These are phyloP conservation scores for Beauveria brongniartii DNA, from an alignment of 2,329 filamentous ascomycete genomes.

Conservation along the genomic window DNA sequence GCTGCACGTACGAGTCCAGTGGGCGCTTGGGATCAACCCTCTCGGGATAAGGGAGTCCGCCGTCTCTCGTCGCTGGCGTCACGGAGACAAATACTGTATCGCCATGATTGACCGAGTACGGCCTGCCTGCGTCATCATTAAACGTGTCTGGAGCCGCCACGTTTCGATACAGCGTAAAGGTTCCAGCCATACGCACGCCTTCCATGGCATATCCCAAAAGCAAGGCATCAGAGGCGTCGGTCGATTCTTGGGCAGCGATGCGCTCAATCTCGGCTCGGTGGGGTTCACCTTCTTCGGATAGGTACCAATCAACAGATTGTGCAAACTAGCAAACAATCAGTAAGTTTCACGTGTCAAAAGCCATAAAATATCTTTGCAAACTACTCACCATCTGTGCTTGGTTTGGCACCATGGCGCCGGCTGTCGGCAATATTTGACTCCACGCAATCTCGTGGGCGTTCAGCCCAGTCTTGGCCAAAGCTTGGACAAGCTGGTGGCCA, in stretches of 20 bases:
- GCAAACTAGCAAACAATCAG: neutral
- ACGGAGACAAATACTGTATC: slow-evolving; percentile 59
- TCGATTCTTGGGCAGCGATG: slow-evolving; percentile 46
- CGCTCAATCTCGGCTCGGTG: slow-evolving; percentile 54
- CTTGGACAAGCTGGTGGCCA: slow-evolving; percentile 57
- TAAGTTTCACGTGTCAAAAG: neutral
- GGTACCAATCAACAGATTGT: slow-evolving; percentile 5
- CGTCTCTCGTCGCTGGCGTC: slow-evolving; percentile 46
- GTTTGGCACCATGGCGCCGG: slow-evolving; percentile 59
- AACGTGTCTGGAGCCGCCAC: slow-evolving; percentile 38
- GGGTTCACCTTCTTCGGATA: slow-evolving; percentile 27
- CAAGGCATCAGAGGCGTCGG: slow-evolving; percentile 51
- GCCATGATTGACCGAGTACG: slow-evolving; percentile 44
- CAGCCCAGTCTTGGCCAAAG: slow-evolving; percentile 55
- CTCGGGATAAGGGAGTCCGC: slow-evolving; percentile 52
- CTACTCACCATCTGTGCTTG: slow-evolving; percentile 56
- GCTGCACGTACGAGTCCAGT: slow-evolving; percentile 55
- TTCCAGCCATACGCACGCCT: slow-evolving; percentile 59
- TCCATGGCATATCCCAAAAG: slow-evolving; percentile 66
- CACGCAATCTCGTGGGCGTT: slow-evolving; percentile 59
- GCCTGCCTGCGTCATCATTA: slow-evolving; percentile 41
- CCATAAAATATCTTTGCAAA: no score
- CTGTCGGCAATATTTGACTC: slow-evolving; percentile 61
- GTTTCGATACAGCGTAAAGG: slow-evolving; percentile 52
- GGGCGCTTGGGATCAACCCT: slow-evolving; percentile 56